Percentiles rank a stretch among this genome's conserved stretches.
Evolutionary conservation across 1,284 basidiomycete genomes (phyloP).

Genomic region (Cryptococcus wingfieldii): DNA sequence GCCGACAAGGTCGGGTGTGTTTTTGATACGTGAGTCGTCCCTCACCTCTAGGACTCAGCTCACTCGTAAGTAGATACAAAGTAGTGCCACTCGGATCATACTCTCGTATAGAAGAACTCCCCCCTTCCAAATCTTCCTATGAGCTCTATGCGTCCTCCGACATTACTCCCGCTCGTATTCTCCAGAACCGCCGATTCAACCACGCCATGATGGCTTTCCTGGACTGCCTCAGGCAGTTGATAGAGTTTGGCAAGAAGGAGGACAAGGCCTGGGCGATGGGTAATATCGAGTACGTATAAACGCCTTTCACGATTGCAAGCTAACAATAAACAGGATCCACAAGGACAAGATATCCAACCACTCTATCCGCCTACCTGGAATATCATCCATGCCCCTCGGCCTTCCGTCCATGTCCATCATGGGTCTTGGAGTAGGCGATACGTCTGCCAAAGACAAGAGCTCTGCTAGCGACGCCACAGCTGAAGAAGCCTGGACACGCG

Average conservation of each 20-base stretch:
- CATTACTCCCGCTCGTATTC: constrained; percentile 63
- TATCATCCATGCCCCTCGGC: constrained; percentile 65
- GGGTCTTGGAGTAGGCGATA: constrained; percentile 31
- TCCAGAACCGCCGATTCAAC: constrained; percentile 94
- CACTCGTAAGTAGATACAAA: constrained; percentile 60
- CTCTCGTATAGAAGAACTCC: constrained; percentile 79
- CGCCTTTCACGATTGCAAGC: not conserved
- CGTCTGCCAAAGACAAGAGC: constrained; percentile 1
- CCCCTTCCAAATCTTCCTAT: constrained; percentile 74
- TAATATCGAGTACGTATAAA: constrained; percentile 51
- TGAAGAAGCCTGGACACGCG: constrained; percentile 93
- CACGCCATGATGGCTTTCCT: constrained; percentile 93
- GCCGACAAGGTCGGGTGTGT: constrained; percentile 81
- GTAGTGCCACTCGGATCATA: constrained; percentile 89
- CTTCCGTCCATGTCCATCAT: constrained; percentile 43
- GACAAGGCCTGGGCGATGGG: constrained; percentile 74
- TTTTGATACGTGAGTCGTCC: constrained; percentile 66
- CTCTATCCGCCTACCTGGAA: constrained; percentile 65
- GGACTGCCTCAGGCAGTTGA: constrained; percentile 85
- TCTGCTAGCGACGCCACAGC: constrained; percentile 14
- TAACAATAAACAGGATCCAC: constrained; percentile 59
- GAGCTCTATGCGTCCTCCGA: constrained; percentile 61
- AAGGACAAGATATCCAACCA: constrained; percentile 96
- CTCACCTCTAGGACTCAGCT: not conserved
- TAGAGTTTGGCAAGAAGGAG: constrained; percentile 72